Evolutionary conservation across 2,329 filamentous ascomycete genomes (phyloP).

Genomic region (Hypoxylon rubiginosum): DNA sequence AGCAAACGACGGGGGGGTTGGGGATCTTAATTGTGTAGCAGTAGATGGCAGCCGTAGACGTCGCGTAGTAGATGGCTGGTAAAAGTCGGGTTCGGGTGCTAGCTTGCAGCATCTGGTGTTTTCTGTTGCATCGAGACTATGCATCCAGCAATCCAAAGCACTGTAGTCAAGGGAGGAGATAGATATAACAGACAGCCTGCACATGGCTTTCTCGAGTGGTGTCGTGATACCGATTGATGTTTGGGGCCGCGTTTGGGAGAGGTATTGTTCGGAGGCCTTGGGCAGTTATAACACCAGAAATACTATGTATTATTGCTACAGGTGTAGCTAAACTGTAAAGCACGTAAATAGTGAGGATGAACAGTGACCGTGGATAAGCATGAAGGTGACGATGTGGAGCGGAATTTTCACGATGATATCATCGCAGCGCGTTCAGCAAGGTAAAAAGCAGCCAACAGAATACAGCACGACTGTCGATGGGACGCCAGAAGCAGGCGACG

Average conservation of each 20-base stretch:
- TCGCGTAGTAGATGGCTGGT: conserved; percentile 6
- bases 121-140: conserved; percentile 6
- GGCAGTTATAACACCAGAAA: too few species aligned
- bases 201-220: background rate
- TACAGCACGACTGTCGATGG: too few species aligned
- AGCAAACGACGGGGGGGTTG: conserved; percentile 14
- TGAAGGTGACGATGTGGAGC: too few species aligned
- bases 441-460: too few species aligned
- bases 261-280: background rate
- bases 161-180: conserved; percentile 5
- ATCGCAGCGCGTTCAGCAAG: too few species aligned
- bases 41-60: conserved; percentile 16
- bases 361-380: too few species aligned
- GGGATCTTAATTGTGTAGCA: conserved; percentile 8
- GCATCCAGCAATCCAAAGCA: background rate
- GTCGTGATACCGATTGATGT: conserved; percentile 11
- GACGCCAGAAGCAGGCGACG: too few species aligned
- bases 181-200: conserved; percentile 12
- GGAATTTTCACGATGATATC: too few species aligned
- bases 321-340: too few species aligned
- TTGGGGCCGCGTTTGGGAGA: conserved; percentile 14
- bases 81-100: conserved; percentile 10
- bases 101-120: conserved; percentile 3
- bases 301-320: too few species aligned
- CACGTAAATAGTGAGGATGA: too few species aligned